phyloP scores from a whole-genome alignment of 352 stramenopile species.

The Pythium dissimile region DNA sequence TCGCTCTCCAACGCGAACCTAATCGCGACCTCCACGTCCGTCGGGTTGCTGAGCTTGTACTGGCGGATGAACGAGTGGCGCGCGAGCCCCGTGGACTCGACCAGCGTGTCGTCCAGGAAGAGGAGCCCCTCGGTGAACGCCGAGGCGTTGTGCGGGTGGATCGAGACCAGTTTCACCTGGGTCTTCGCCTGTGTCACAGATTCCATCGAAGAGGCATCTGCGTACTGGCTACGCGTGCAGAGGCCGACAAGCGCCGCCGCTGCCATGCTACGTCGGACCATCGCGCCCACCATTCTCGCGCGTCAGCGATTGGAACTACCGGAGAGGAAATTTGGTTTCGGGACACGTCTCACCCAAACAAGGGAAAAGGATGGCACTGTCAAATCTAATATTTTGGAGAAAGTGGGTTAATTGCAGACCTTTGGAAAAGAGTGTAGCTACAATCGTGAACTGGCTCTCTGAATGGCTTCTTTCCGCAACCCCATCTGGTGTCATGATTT shows the following conservation, averaged over 20 bases:
- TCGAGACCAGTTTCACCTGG: conserved; percentile 47
- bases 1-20: not conserved
- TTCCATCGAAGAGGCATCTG: not conserved
- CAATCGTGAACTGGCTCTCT: not conserved
- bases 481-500: not conserved
- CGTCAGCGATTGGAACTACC: too few relatives aligned
- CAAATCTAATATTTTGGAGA: too few relatives aligned
- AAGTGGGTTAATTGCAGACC: too few relatives aligned
- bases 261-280: not conserved
- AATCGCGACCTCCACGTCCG: not conserved
- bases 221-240: not conserved
- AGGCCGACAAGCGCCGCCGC: not conserved
- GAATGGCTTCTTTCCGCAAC: not conserved
- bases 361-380: not conserved
- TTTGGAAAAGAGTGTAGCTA: too few relatives aligned
- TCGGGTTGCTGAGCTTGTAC: conserved; percentile 32
- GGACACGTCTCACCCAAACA: not conserved
- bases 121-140: conserved; percentile 77
- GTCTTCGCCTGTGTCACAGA: conserved; percentile 22
- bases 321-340: too few relatives aligned
- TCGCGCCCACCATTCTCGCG: too few relatives aligned
- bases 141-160: conserved; percentile 62
- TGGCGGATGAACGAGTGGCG: conserved; percentile 68
- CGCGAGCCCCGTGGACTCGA: conserved; percentile 75
- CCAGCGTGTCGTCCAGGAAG: conserved; percentile 51